Base-by-base conservation (phyloP, 2,329 filamentous ascomycete genomes). In the Moelleriella libera region DNA sequence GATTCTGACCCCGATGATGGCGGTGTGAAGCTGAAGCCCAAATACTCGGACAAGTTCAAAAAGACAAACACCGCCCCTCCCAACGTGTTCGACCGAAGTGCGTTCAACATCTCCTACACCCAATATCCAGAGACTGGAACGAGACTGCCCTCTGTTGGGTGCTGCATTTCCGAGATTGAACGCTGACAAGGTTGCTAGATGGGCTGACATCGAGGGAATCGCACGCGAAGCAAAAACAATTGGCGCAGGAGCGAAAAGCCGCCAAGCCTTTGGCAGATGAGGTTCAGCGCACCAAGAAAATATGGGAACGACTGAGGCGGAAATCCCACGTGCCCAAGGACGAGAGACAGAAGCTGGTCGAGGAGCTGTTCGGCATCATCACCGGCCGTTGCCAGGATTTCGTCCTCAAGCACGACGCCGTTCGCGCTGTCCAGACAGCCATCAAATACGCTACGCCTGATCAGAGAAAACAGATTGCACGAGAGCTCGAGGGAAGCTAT, bases 341-440 rank as follows among this genome's bases (percentile, higher is more conserved):
- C 40, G 89, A 98, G 70, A 79, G 92, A 52, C 83, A 90, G 64
- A 76, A 83, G 62, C 76, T 98, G 41, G 85, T 97, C 44, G 78
- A 82, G 50, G 90, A 98, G 69, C 76, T 98, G 30, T 97, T 94
- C 64, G 75, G 76, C 49, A 94, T 98, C 59, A 85, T 96, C 58
- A 92, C 86, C 29, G 90, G 89, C 47, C 80, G 85, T 49, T 85
- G 97, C 58, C 88, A 87, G 66, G 92, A 97, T 52, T 95, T 97
- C 55, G 90, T 96, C 21, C 85, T 98, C 69, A 98, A 98, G 76
- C 92, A 98, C 65, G 92, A 98, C 63, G 87, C 88, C 37, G 90
- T 95, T n/a, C 80, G 92, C 55, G 88, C 95, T 41, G 85, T 98
- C 30, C 92, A 98, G 69, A 96, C 89, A 10, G 92, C 90, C 39